Conservation (phyloP, 2,329 filamentous ascomycete genomes). For the Fusarium sp. region DNA sequence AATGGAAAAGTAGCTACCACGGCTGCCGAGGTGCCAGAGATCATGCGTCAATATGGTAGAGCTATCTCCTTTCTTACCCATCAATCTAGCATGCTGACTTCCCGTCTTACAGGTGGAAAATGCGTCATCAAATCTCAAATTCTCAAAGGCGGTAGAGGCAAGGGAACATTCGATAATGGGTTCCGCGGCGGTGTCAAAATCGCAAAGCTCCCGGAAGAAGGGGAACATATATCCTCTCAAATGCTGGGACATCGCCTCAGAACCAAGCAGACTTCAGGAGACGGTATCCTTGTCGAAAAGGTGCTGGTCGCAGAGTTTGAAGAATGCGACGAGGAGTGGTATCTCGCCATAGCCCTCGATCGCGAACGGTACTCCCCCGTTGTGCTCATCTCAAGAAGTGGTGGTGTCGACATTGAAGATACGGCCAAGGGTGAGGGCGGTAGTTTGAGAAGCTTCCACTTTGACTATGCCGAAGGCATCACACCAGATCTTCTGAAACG, state of each 20-base stretch:
- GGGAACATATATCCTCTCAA: neutral
- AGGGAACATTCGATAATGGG: neutral
- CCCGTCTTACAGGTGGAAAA: neutral
- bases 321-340: neutral
- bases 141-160: neutral
- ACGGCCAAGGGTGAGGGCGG: neutral
- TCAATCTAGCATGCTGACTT: neutral
- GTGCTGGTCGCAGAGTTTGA: neutral
- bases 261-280: neutral
- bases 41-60: neutral
- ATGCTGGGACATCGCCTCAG: neutral
- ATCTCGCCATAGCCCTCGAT: neutral
- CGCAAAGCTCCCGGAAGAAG: neutral
- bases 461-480: neutral
- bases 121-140: slow-evolving; percentile 4
- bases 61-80: accelerated
- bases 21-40: neutral
- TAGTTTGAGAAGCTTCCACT: neutral
- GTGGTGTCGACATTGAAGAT: neutral
- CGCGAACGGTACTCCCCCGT: neutral
- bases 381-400: neutral
- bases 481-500: neutral
- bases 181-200: neutral
- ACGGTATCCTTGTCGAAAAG: neutral
- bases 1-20: neutral